Evolutionary conservation across 2,329 filamentous ascomycete genomes (phyloP).

Genomic region (Madurella fahalii): DNA sequence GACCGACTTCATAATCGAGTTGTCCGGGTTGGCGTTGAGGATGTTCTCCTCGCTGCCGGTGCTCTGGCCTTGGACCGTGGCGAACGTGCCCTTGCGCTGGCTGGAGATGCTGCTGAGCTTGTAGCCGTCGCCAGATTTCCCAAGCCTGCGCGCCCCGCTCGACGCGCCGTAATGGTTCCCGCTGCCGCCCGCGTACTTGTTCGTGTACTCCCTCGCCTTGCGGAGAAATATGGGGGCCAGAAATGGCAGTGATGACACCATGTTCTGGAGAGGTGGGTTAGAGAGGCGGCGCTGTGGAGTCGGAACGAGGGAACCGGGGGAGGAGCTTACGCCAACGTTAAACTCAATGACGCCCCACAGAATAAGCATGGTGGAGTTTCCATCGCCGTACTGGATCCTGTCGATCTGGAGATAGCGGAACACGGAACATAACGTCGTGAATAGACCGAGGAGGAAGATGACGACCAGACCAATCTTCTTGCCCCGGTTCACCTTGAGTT

Average conservation of each 20-base stretch:
- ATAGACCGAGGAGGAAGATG: slow-evolving; percentile 50
- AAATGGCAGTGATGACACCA: slow-evolving; percentile 45
- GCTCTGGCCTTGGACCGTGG: slow-evolving; percentile 22
- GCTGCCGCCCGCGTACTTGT: slow-evolving; percentile 28
- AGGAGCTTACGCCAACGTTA: slow-evolving; percentile 48
- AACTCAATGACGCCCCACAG: slow-evolving; percentile 56
- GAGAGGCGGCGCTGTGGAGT: not conserved
- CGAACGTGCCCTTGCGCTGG: slow-evolving; percentile 31
- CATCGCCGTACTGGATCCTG: slow-evolving; percentile 46
- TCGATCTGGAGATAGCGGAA: slow-evolving; percentile 50
- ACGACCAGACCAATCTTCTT: slow-evolving; percentile 49
- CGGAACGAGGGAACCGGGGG: not conserved
- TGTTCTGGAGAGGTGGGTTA: slow-evolving; percentile 33
- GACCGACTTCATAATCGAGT: slow-evolving; percentile 40
- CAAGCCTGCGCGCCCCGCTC: slow-evolving; percentile 13
- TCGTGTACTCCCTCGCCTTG: slow-evolving; percentile 41
- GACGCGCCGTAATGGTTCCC: slow-evolving; percentile 22
- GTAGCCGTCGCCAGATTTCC: slow-evolving; percentile 30
- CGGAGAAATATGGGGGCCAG: slow-evolving; percentile 41
- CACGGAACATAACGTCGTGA: slow-evolving; percentile 53
- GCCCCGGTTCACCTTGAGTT: slow-evolving; percentile 43
- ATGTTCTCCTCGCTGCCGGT: slow-evolving; percentile 39
- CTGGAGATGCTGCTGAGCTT: slow-evolving; percentile 37
- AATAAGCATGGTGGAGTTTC: slow-evolving; percentile 53
- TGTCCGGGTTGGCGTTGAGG: slow-evolving; percentile 25